Percentiles rank a stretch among this genome's conserved stretches.
Evolutionary conservation across 352 stramenopile genomes (phyloP).

Genomic region (Phytophthora citrophthora): DNA sequence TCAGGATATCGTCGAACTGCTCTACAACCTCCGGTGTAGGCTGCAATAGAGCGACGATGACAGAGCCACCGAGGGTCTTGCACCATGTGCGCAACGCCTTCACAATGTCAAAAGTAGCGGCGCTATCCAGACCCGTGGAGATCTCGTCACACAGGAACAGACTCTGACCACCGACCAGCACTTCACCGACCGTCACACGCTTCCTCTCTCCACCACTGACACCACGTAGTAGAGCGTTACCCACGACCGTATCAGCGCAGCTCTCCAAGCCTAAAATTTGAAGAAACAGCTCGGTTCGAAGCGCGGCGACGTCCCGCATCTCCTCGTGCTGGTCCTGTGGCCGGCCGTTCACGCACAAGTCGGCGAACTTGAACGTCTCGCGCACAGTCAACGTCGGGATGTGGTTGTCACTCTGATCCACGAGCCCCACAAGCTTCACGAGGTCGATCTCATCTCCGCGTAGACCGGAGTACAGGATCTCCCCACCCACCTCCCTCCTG

Average conservation of each 20-base stretch:
- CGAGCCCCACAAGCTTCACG: slow-evolving; percentile 66
- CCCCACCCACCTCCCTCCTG: slow-evolving; percentile 38
- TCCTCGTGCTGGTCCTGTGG: slow-evolving; percentile 72
- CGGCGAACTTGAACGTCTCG: slow-evolving; percentile 92
- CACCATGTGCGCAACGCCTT: slow-evolving; percentile 60
- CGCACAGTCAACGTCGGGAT: slow-evolving; percentile 92
- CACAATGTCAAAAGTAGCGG: slow-evolving; percentile 62
- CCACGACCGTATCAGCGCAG: slow-evolving; percentile 95
- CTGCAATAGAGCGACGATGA: slow-evolving; percentile 47
- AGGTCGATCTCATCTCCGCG: slow-evolving; percentile 53
- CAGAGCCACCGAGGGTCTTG: slow-evolving; percentile 42
- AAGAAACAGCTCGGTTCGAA: slow-evolving; percentile 79
- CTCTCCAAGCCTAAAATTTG: slow-evolving; percentile 84
- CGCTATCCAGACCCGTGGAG: slow-evolving; percentile 62
- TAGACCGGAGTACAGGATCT: slow-evolving; percentile 58
- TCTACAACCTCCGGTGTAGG: slow-evolving; percentile 92
- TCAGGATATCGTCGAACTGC: slow-evolving; percentile 95
- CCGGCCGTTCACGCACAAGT: slow-evolving; percentile 84
- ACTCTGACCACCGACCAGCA: slow-evolving; percentile 55
- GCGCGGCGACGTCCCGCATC: slow-evolving; percentile 68
- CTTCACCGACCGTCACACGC: slow-evolving; percentile 86
- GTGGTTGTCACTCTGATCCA: slow-evolving; percentile 89
- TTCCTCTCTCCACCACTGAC: slow-evolving; percentile 90
- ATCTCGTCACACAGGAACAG: slow-evolving; percentile 85
- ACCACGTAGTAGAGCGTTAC: slow-evolving; percentile 84